Evolutionary conservation across 129 eudicot species (phyloP), one percentile per base, ranked within the genome.

Genomic region (Flaveria trinervia): DNA sequence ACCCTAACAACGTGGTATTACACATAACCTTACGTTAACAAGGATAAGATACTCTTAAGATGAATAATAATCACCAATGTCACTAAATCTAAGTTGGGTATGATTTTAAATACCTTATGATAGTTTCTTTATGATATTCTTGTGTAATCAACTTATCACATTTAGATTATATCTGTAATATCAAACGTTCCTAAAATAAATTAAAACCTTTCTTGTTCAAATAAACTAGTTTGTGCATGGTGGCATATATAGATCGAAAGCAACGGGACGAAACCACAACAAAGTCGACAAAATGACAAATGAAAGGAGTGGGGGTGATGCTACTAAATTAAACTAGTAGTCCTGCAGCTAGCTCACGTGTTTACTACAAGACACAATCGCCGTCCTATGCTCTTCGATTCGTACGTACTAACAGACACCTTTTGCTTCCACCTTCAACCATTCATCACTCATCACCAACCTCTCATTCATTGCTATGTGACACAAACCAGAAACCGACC

Each of bases 321-420:
- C 41, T 36, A 36, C 41, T 36, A 4, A 4, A 2, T 2, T 28
- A 28, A 36, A 36, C 41, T 36, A 36, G 5, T 36, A 36, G 41
- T 52, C 64, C 30, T 56, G 64, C 64, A 22, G 64, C 28, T 56
- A 22, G 64, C 28, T 56, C 64, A 56, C 64, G 64, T 56, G 64
- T 56, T 16, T 56, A 9, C 64, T 56, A 20, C 64, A 56, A 56
- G 64, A 56, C 64, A 9, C 28, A 56, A 56, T 56, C 64, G 64
- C 64, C 30, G 64, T 18, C 26, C 26, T 56, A 14, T 20, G 22
- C 9, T 13, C 18, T 56, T 56, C 13, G 8, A 36, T 36, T 36
- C 41, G 41, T 36, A 5, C 7, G 26, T 56, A 20, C 64, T 56
- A 56, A 56, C 30, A 20, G 30, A 56, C 64, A 56, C n/a, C 30